These are phyloP conservation scores for Ogataea pini DNA, from an alignment of 805 yeast genomes.

Conservation along the genomic window DNA sequence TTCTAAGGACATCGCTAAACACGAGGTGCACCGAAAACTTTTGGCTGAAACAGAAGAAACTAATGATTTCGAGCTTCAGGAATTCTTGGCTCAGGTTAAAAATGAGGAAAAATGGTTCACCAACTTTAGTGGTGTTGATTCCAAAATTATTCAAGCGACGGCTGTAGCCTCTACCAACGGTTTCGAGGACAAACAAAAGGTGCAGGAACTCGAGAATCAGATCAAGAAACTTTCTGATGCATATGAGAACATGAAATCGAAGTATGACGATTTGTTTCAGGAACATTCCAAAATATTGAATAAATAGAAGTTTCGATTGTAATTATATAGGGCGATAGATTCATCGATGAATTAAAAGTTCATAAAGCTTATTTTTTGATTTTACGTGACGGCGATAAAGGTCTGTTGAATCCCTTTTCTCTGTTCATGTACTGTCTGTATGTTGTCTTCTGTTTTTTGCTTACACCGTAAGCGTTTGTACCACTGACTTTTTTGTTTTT, in stretches of 20 bases:
- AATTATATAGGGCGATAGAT: constrained; percentile 7
- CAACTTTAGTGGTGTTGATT: constrained; percentile 41
- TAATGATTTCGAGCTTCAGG: constrained; percentile 42
- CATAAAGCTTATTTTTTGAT: constrained; percentile 6
- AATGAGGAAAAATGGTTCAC: constrained; percentile 54
- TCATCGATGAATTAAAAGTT: neutral
- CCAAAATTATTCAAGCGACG: constrained; percentile 30
- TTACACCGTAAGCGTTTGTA: constrained; percentile 44
- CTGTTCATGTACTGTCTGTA: constrained; percentile 65
- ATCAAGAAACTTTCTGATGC: constrained; percentile 55
- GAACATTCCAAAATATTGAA: constrained; percentile 47
- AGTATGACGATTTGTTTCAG: constrained; percentile 58
- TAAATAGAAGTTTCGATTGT: neutral
- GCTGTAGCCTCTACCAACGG: constrained; percentile 2
- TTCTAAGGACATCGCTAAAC: constrained; percentile 40
- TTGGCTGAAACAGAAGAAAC: constrained; percentile 10
- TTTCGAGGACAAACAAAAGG: constrained; percentile 32
- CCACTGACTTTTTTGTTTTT: constrained; percentile 58
- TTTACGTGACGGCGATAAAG: constrained; percentile 49
- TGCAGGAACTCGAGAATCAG: constrained; percentile 44
- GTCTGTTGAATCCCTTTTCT: constrained; percentile 55
- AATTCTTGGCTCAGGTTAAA: constrained; percentile 50
- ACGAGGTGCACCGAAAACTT: constrained; percentile 44
- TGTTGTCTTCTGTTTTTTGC: constrained; percentile 40
- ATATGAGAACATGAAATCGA: constrained; percentile 55